Evolutionary conservation across 2,329 filamentous ascomycete genomes (phyloP).

Genomic region (Bipolaris sorokiniana): DNA sequence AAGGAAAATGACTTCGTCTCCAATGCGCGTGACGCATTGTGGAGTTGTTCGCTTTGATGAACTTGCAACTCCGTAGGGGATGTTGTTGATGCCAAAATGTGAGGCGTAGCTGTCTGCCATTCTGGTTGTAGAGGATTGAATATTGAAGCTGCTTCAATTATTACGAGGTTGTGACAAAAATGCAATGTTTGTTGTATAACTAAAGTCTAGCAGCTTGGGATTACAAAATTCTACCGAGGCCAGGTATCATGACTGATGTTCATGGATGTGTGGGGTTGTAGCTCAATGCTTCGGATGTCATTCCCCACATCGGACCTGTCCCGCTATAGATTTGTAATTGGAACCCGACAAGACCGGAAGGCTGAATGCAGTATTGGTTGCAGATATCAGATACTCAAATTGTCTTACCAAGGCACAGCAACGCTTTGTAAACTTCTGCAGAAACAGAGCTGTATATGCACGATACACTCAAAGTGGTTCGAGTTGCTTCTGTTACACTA

Average conservation of each 20-base stretch:
- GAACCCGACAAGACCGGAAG: slow-evolving; percentile 2
- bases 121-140: not conserved
- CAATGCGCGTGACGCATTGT: slow-evolving; percentile 59
- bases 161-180: not conserved
- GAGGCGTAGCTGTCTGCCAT: slow-evolving; percentile 34
- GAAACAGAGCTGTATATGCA: not conserved
- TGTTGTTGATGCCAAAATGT: slow-evolving; percentile 42
- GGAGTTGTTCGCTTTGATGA: slow-evolving; percentile 36
- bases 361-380: not conserved
- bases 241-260: not conserved
- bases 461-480: not conserved
- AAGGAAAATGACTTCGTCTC: slow-evolving; percentile 61
- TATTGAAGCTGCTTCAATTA: not conserved
- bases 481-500: not conserved
- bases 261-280: not conserved
- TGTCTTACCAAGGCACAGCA: not conserved
- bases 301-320: slow-evolving; percentile 21
- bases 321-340: not conserved
- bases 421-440: too few species aligned
- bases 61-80: slow-evolving; percentile 42
- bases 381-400: not conserved
- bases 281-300: slow-evolving; percentile 9
- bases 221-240: not conserved
- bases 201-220: not conserved
- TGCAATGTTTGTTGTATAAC: not conserved